Evolutionary conservation across 805 yeast genomes (phyloP).

Genomic region (Hanseniaspora nectarophila): DNA sequence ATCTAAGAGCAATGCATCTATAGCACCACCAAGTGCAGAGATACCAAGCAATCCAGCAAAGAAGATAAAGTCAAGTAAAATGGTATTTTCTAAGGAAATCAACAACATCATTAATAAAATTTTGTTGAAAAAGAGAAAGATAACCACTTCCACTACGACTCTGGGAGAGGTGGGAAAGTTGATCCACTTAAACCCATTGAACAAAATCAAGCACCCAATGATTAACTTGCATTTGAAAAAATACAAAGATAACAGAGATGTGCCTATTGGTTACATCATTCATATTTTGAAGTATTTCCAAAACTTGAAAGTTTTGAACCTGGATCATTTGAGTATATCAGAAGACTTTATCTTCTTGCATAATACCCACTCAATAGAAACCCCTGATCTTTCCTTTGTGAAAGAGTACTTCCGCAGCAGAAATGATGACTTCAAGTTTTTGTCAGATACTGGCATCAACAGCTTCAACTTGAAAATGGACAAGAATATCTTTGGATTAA

Average conservation of each 20-base stretch:
- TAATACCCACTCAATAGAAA: background rate
- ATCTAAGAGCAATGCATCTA: constrained; percentile 9
- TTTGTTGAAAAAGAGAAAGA: background rate
- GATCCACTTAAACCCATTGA: constrained; percentile 5
- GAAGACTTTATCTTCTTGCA: constrained; percentile 43
- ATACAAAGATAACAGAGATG: constrained; percentile 56
- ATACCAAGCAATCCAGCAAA: background rate
- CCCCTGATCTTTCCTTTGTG: background rate
- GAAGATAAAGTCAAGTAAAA: background rate
- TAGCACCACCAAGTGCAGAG: background rate
- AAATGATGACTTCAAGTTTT: background rate
- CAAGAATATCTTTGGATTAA: background rate
- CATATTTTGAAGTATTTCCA: constrained; percentile 61
- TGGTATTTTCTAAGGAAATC: background rate
- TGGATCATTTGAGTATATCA: constrained; percentile 53
- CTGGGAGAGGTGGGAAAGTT: background rate
- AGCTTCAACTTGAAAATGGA: constrained; percentile 1
- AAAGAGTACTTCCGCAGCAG: background rate
- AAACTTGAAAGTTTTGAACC: constrained; percentile 42
- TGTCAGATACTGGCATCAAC: constrained; percentile 6
- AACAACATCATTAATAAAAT: background rate
- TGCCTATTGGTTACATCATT: constrained; percentile 66
- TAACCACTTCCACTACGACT: background rate
- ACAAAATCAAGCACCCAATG: constrained; percentile 41
- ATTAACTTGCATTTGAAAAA: constrained; percentile 49